Conservation (phyloP, 1,139 yeast species). For the Candida tetrigidarum region DNA sequence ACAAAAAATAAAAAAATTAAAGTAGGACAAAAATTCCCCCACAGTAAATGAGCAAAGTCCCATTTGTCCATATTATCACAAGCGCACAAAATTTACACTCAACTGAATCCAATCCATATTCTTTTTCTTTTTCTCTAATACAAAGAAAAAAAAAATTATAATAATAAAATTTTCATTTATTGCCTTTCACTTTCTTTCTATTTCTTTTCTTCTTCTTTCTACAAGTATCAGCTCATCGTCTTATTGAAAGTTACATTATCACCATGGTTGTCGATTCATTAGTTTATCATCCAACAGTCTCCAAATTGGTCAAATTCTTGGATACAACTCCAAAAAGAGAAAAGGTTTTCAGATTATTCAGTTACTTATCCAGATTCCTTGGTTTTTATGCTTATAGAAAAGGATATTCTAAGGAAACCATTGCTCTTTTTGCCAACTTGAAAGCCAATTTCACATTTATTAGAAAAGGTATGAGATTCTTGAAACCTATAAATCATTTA, state of each 20-base stretch:
- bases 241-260: background rate
- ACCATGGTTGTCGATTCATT: slow-evolving; percentile 68
- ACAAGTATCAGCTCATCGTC: too few relatives aligned
- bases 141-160: background rate
- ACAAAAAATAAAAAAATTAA: background rate
- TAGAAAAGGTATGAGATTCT: slow-evolving; percentile 83
- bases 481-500: slow-evolving; percentile 80
- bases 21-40: background rate
- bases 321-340: slow-evolving; percentile 70
- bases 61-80: slow-evolving; percentile 4
- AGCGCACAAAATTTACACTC: background rate
- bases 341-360: slow-evolving; percentile 78
- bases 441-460: slow-evolving; percentile 67
- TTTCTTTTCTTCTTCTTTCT: background rate
- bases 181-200: background rate
- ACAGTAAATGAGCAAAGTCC: background rate
- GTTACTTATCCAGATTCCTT: slow-evolving; percentile 78
- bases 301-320: slow-evolving; percentile 64
- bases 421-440: slow-evolving; percentile 54
- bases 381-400: slow-evolving; percentile 63
- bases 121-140: background rate
- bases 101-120: too few relatives aligned
- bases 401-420: slow-evolving; percentile 57
- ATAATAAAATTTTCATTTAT: background rate
- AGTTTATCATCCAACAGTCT: slow-evolving; percentile 75